Evolutionary conservation across 1,284 basidiomycete species (phyloP).

Genomic region (Caloboletus inedulis): DNA sequence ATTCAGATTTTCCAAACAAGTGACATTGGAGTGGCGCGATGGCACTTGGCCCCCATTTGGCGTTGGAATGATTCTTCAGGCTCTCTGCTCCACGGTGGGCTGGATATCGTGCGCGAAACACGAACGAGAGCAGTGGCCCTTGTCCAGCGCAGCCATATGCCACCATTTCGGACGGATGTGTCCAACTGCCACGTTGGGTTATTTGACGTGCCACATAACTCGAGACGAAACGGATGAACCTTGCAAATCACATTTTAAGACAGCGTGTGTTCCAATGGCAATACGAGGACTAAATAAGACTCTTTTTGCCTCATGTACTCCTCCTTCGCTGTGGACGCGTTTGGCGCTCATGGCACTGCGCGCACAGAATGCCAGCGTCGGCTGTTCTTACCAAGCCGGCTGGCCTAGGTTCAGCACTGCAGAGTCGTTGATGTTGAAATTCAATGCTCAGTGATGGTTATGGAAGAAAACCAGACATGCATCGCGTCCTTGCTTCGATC

Average conservation of each 20-base stretch:
- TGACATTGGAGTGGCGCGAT: slow-evolving; percentile 10
- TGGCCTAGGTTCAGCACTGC: slow-evolving; percentile 1
- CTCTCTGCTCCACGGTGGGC: slow-evolving; percentile 18
- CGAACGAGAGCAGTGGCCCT: slow-evolving; percentile 12
- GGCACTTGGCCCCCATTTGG: slow-evolving; percentile 7
- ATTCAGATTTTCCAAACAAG: slow-evolving; percentile 2
- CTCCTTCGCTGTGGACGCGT: slow-evolving; percentile 3
- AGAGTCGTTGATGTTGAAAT: slow-evolving; percentile 19
- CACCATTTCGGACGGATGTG: slow-evolving; percentile 9
- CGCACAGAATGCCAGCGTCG: neutral
- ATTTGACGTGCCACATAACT: slow-evolving; percentile 3
- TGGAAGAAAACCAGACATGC: slow-evolving; percentile 20
- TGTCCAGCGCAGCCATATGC: slow-evolving; percentile 7
- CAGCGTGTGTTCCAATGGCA: slow-evolving; percentile 1
- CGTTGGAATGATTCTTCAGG: slow-evolving; percentile 2
- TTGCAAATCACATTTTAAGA: slow-evolving; percentile 13
- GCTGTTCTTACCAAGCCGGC: neutral
- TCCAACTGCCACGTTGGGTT: slow-evolving; percentile 16
- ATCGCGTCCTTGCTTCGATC: slow-evolving; percentile 21
- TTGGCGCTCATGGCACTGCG: neutral
- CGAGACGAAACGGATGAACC: slow-evolving; percentile 17
- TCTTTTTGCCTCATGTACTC: slow-evolving; percentile 18
- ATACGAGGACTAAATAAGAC: neutral
- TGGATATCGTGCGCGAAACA: slow-evolving; percentile 27
- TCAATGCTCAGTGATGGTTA: slow-evolving; percentile 20